Base-by-base conservation (phyloP, 106 monocot genomes). In the Chionographis japonica region DNA sequence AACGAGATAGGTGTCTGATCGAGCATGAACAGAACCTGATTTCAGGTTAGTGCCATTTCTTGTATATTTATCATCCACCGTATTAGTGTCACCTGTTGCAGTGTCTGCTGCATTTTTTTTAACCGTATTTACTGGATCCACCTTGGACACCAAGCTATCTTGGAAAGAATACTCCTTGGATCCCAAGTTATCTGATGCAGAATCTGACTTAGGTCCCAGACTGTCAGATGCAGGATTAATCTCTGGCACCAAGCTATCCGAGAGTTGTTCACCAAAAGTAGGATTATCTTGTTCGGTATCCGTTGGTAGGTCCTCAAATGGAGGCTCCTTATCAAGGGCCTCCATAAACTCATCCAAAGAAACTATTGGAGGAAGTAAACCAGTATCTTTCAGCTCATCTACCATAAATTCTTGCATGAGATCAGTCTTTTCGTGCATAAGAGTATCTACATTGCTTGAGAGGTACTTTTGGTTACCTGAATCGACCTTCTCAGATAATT, bases 321-420 rank as follows among this genome's bases (percentile, higher is more conserved):
- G 97, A 58, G 93, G 93, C 69, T 85, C 93, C 37, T 82, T 74
- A 77, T 90, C 87, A 41, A 93, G 81, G 18, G 73, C 93, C 65
- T 81, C 69, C 98, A 98, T 98, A 57, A 98, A 98, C 75, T 98
- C 98, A 77, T 93, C 93, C 4, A 90, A 52, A 35, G 93, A 85
- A 54, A 85, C 79, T 42, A 93, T 77, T n/a, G 90, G 87, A 56
- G 92, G 86, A 37, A 98, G 87, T 55, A 66, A 63, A 12, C 85
- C 79, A 5, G 82, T 55, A 59, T 85, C 98, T 63, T 77, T 90
- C 38, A 82, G 64, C 14, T 78, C 92, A 49, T 84, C 92, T 60
- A 81, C 87, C 76, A 93, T 85, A 6, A 93, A 56, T 12, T 98
- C 90, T 70, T 88, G 85, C 75, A 95, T 88, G 14, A 83, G 62